Conservation (phyloP, 2,329 filamentous ascomycete genomes). For the Paecilomyces variotii region DNA sequence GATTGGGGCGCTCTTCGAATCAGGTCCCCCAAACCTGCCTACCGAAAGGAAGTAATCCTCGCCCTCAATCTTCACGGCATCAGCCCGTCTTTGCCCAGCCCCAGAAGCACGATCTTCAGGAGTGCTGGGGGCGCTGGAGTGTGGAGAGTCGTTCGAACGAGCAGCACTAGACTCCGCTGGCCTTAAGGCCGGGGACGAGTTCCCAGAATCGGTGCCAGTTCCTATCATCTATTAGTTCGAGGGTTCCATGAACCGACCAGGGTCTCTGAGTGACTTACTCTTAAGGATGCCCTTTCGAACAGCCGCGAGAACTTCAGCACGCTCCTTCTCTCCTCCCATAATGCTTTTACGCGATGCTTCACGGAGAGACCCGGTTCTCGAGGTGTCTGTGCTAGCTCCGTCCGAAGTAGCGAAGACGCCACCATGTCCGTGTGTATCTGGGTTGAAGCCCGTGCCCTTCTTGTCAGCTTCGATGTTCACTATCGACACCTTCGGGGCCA, state of each 20-base stretch:
- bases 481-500: constrained; percentile 83
- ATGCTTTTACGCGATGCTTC: constrained; percentile 66
- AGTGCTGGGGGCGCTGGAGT: constrained; percentile 79
- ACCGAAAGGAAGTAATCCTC: constrained; percentile 87
- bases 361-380: constrained; percentile 14
- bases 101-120: constrained; percentile 62
- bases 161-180: constrained; percentile 53
- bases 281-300: constrained; percentile 96
- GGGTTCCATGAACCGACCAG: background rate
- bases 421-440: constrained; percentile 55
- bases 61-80: constrained; percentile 65
- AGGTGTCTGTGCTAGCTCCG: constrained; percentile 67
- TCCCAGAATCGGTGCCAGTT: constrained; percentile 50
- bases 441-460: constrained; percentile 70
- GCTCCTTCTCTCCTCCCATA: constrained; percentile 79
- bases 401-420: constrained; percentile 80
- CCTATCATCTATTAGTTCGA: constrained; percentile 21
- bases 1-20: constrained; percentile 70
- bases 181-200: constrained; percentile 60
- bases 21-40: constrained; percentile 59
- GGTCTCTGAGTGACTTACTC: constrained; percentile 46
- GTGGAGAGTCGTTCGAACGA: constrained; percentile 65
- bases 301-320: constrained; percentile 82
- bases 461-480: constrained; percentile 92
- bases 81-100: constrained; percentile 54